phyloP scores from a whole-genome alignment of 2,329 filamentous ascomycete species.

The Colletotrichum sp. region DNA sequence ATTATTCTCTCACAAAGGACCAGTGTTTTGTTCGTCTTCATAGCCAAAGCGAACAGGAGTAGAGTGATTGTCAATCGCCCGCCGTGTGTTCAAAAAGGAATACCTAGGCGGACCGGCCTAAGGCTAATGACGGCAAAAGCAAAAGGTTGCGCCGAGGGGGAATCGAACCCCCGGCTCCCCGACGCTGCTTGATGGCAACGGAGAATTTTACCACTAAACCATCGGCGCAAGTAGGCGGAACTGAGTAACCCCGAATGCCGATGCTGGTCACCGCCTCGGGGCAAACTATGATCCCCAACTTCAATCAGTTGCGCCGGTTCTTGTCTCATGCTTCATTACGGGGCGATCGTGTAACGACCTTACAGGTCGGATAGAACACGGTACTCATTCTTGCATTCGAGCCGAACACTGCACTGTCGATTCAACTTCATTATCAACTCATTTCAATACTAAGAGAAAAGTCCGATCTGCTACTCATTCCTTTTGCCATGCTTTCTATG shows the following conservation, averaged over 20 bases:
- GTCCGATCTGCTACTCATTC: background rate
- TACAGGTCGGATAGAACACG: background rate
- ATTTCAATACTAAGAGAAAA: background rate
- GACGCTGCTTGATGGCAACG: constrained; percentile 13
- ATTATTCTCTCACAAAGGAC: background rate
- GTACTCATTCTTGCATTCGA: background rate
- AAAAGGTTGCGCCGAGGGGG: constrained; percentile 1
- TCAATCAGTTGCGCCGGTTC: background rate
- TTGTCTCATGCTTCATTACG: too few relatives aligned
- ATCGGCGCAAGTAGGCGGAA: background rate
- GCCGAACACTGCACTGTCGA: background rate
- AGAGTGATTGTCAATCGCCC: background rate
- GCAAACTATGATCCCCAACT: background rate
- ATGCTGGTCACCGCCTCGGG: rapidly evolving
- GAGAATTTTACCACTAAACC: constrained; percentile 19
- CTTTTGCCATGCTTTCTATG: background rate
- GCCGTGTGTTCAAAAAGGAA: too few relatives aligned
- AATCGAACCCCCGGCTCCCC: constrained; percentile 18
- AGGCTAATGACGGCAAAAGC: background rate
- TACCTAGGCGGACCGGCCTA: too few relatives aligned
- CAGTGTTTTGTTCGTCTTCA: rapidly evolving
- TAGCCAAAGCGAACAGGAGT: background rate
- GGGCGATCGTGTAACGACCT: background rate
- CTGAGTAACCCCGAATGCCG: background rate
- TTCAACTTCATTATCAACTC: background rate